Percentiles rank a stretch among this genome's conserved stretches.
Conservation (phyloP, 2,329 filamentous ascomycete species). For the Tolypocladium nubicola region DNA sequence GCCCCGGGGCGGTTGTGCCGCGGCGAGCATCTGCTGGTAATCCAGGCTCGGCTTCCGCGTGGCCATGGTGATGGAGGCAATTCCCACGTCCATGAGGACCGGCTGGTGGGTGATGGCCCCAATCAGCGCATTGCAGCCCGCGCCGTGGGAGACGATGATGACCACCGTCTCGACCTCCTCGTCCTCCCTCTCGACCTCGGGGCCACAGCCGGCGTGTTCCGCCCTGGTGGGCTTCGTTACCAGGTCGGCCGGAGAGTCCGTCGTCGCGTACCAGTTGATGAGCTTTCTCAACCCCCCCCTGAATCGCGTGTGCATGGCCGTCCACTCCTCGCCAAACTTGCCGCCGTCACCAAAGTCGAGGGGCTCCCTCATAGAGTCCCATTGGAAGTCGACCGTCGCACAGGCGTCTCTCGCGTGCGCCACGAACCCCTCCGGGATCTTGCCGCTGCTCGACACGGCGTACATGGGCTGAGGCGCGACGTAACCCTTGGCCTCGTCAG, state of each 20-base stretch:
- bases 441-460: conserved; percentile 67
- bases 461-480: conserved; percentile 70
- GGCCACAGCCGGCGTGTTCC: conserved; percentile 16
- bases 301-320: conserved; percentile 86
- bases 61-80: conserved; percentile 87
- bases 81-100: conserved; percentile 78
- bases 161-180: conserved; percentile 67
- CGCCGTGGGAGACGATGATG: conserved; percentile 85
- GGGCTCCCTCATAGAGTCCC: conserved; percentile 79
- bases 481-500: conserved; percentile 41
- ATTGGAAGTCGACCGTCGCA: conserved; percentile 80
- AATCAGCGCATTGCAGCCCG: conserved; percentile 91
- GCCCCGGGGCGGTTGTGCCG: conserved; percentile 11
- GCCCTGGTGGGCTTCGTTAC: conserved; percentile 27
- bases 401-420: conserved; percentile 84
- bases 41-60: conserved; percentile 43
- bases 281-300: conserved; percentile 67
- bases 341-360: conserved; percentile 83
- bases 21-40: conserved; percentile 21
- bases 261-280: conserved; percentile 69
- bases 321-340: conserved; percentile 87
- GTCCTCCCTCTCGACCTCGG: conserved; percentile 34
- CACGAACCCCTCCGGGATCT: conserved; percentile 81
- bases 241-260: conserved; percentile 39
- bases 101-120: conserved; percentile 87